These are phyloP conservation scores for Phytophthora crassamura DNA, from an alignment of 352 stramenopile species.

Conservation along the genomic window DNA sequence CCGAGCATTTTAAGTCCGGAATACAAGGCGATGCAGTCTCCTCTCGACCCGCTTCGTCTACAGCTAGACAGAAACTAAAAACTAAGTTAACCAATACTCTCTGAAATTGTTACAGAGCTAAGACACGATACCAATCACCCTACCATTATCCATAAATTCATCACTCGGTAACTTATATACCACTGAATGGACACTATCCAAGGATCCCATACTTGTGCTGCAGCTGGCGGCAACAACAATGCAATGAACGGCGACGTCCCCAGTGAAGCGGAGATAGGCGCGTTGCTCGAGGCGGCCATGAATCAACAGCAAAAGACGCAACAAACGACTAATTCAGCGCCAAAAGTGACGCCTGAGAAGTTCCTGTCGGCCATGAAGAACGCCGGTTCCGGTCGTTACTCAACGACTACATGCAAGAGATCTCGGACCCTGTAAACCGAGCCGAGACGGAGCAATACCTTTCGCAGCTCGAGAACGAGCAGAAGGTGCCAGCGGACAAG, in stretches of 20 bases:
- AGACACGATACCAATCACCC: too few species aligned
- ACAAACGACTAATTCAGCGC: background rate
- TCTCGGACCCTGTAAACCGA: constrained; percentile 90
- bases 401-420: constrained; percentile 95
- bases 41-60: constrained; percentile 11
- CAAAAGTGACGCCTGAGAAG: constrained; percentile 39
- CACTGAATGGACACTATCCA: too few species aligned
- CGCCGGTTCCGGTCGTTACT: constrained; percentile 91
- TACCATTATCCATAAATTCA: too few species aligned
- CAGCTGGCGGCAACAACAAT: constrained; percentile 14
- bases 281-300: constrained; percentile 64
- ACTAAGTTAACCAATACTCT: constrained; percentile 5
- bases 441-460: constrained; percentile 93
- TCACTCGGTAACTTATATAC: too few species aligned
- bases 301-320: constrained; percentile 25
- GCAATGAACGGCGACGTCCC: constrained; percentile 21
- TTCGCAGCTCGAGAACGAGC: constrained; percentile 87
- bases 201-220: background rate
- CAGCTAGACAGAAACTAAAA: constrained; percentile 25
- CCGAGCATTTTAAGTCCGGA: constrained; percentile 13
- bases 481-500: constrained; percentile 90
- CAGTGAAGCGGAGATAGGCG: constrained; percentile 52
- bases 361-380: constrained; percentile 93
- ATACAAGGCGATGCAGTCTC: constrained; percentile 31
- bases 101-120: too few species aligned